These are phyloP conservation scores for Begonia loranthoides DNA, from an alignment of 306 rosid genomes.

Conservation along the genomic window DNA sequence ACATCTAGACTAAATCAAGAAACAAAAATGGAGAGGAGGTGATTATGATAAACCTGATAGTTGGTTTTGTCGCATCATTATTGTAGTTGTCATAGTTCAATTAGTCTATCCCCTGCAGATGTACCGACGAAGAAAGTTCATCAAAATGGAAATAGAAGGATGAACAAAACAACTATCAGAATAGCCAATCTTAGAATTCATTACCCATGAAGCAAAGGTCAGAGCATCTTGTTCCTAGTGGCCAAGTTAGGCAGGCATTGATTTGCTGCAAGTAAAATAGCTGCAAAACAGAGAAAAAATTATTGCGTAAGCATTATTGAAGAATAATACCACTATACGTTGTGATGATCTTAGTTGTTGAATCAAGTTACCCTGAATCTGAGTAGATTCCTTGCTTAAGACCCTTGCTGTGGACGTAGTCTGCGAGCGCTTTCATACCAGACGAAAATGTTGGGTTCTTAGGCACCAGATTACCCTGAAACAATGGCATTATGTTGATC, in stretches of 20 bases:
- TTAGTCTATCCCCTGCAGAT: conserved; percentile 79
- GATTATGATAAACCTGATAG: conserved; percentile 36
- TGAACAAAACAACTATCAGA: neutral
- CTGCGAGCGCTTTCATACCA: conserved; percentile 83
- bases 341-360: neutral
- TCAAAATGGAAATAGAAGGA: neutral
- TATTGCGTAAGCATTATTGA: too few relatives aligned
- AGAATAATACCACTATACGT: too few relatives aligned
- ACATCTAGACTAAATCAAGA: neutral
- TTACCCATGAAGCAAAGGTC: conserved; percentile 89
- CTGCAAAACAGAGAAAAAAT: conserved; percentile 17
- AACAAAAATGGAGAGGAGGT: conserved; percentile 1
- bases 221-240: conserved; percentile 86
- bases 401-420: conserved; percentile 85
- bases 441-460: conserved; percentile 83
- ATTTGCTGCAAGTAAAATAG: conserved; percentile 78
- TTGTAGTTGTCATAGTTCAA: conserved; percentile 91
- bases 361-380: conserved; percentile 70
- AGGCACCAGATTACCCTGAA: conserved; percentile 59
- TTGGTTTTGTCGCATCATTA: conserved; percentile 61
- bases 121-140: neutral
- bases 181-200: neutral
- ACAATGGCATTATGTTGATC: neutral
- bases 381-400: conserved; percentile 93
- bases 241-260: conserved; percentile 89